phyloP scores from a whole-genome alignment of 129 eudicot genomes.

The Artemisia tridentata region DNA sequence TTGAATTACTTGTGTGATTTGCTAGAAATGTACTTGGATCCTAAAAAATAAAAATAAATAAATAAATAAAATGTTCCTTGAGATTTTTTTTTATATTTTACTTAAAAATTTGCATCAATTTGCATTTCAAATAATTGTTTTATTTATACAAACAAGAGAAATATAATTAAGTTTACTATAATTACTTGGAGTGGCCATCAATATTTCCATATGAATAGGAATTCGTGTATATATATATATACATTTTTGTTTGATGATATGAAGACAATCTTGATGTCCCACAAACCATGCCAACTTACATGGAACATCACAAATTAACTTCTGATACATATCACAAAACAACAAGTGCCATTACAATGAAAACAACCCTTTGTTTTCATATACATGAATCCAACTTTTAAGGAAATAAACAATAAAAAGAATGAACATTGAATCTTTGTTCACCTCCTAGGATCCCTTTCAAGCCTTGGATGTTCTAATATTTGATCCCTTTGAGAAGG shows the following conservation, averaged over 20 bases:
- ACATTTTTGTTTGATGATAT: not conserved
- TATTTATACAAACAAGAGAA: not conserved
- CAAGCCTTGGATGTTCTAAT: too few species aligned
- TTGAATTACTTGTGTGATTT: too few species aligned
- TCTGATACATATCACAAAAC: slow-evolving; percentile 23
- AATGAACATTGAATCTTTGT: not conserved
- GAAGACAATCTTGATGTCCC: slow-evolving; percentile 24
- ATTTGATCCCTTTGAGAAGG: not conserved
- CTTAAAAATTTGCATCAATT: too few species aligned
- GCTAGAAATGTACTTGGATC: too few species aligned
- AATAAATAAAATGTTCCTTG: too few species aligned
- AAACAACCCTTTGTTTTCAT: slow-evolving; percentile 10
- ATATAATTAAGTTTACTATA: not conserved
- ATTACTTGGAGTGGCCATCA: not conserved
- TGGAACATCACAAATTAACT: slow-evolving; percentile 30
- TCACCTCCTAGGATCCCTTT: slow-evolving; percentile 14
- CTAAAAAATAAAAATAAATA: too few species aligned
- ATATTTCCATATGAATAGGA: slow-evolving; percentile 20
- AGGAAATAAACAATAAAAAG: slow-evolving; percentile 6
- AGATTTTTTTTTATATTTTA: too few species aligned
- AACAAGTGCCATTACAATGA: not conserved
- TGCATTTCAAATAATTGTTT: too few species aligned
- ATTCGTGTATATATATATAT: not conserved
- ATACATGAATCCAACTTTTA: slow-evolving; percentile 18
- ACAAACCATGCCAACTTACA: slow-evolving; percentile 23